Base-by-base conservation (phyloP, 2,329 filamentous ascomycete species). In the Madurella fahalii region DNA sequence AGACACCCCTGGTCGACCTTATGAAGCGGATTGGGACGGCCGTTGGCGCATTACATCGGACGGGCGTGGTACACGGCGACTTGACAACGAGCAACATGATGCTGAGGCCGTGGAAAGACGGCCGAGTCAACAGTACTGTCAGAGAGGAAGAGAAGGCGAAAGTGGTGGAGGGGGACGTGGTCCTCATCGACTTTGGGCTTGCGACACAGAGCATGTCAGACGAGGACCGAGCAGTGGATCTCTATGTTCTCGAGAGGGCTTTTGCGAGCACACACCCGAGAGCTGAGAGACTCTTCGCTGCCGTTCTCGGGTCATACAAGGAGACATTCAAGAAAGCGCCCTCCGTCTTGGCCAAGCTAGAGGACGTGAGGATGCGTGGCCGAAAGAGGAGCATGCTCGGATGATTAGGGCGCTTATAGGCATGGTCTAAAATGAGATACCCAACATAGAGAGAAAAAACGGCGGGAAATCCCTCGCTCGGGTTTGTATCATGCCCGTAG, bases 21-120 rank as follows among this genome's bases (percentile, higher is more conserved):
- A 84, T 96, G 82, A 73, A 77, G 45, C 77, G 81, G 59, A 84
- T 96, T 56, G 92, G 90, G 1, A 67, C 69, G 5, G 84, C 85
- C 2, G 81, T 96, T 15, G 91, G 88, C 8, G 79, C 71, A 52
- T 75, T 99, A 76, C 94, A 99, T 76, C 81, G 79, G 52, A 79
- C 84, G n/a, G 93, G 93, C 15, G 82, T 97, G 53, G 85, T 96
- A 56, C 94, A 99, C 74, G 94, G 94, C 40, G 94, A 99, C 74
- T 73, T 99, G 73, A 99, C 94, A 57, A 99, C 92, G 60, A 96
- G 92, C 73, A 99, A 99, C 72, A 80, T 99, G 74, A 96, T 99
- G 86, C 69, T 97, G 62, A 70, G 82, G 57, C 76, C 77, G 13
- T 66, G 65, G 17, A 49, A 59, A 40, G 59, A 62, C n/a, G 42